phyloP scores from a whole-genome alignment of 176 grass and related monocot species.

The Puccinellia tenuiflora region DNA sequence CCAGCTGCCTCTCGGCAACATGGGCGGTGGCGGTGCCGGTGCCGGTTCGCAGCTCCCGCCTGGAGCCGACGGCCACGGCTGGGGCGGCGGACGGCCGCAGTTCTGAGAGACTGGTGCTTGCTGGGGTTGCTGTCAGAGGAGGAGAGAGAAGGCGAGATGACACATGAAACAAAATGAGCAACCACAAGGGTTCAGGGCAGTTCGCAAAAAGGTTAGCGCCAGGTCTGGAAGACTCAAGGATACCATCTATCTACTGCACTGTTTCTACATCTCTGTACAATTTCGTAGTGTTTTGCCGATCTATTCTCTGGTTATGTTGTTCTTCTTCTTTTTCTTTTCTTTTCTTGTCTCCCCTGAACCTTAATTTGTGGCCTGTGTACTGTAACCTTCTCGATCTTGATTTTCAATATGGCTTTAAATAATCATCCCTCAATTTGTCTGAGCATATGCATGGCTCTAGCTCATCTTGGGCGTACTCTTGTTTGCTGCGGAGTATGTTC shows the following conservation, averaged over 20 bases:
- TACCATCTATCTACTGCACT: conserved; percentile 36
- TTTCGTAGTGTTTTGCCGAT: conserved; percentile 44
- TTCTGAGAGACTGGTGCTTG: conserved; percentile 42
- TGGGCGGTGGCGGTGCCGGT: conserved; percentile 30
- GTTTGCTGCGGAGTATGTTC: not conserved
- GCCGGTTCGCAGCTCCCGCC: conserved; percentile 48
- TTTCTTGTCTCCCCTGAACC: conserved; percentile 35
- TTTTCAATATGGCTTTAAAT: conserved; percentile 38
- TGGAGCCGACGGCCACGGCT: conserved; percentile 61
- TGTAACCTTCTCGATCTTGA: conserved; percentile 41
- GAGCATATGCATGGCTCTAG: conserved; percentile 16
- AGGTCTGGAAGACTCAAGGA: conserved; percentile 23
- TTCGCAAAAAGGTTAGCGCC: conserved; percentile 77
- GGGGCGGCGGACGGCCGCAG: conserved; percentile 41
- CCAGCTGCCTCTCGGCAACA: conserved; percentile 68
- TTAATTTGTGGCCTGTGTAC: conserved; percentile 37
- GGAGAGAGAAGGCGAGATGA: conserved; percentile 29
- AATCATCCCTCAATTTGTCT: conserved; percentile 23
- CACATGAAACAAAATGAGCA: conserved; percentile 28
- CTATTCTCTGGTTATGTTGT: conserved; percentile 35
- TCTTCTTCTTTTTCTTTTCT: not conserved
- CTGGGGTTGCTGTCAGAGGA: not conserved
- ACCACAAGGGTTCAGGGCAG: conserved; percentile 23
- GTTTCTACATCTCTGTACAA: conserved; percentile 57
- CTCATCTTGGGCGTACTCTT: conserved; percentile 30